Conservation (phyloP, 2,329 filamentous ascomycete species). For the Macrophomina pseudophaseolina region DNA sequence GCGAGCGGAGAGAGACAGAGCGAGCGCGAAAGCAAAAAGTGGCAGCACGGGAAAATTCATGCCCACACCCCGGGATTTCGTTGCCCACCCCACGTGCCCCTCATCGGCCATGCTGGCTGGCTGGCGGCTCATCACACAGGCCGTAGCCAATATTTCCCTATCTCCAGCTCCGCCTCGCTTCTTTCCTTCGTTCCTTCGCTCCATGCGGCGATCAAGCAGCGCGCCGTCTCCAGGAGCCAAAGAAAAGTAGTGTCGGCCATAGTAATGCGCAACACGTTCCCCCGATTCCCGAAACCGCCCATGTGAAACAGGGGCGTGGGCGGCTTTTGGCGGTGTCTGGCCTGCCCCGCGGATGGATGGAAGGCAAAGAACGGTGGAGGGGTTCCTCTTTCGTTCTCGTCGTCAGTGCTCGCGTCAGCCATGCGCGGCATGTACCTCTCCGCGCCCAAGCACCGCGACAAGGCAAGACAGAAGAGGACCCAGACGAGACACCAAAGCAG, state of each 20-base stretch:
- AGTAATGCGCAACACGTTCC: not conserved
- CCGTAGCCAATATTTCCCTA: not conserved
- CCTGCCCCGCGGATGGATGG: not conserved
- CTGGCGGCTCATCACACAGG: not conserved
- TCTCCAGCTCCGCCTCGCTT: not conserved
- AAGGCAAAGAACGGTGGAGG: not conserved
- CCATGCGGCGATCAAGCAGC: not conserved
- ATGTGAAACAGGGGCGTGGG: constrained; percentile 10
- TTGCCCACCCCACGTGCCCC: constrained; percentile 2
- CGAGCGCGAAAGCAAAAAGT: not conserved
- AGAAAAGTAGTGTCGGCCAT: not conserved
- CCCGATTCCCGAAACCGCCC: not conserved
- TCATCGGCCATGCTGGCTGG: not conserved
- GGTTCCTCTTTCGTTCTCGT: not conserved
- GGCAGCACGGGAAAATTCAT: not conserved
- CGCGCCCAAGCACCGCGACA: not conserved
- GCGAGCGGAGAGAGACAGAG: not conserved
- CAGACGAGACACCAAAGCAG: not conserved
- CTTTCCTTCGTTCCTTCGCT: not conserved
- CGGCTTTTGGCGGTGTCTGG: not conserved
- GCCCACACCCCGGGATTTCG: not conserved
- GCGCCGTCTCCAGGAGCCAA: not conserved
- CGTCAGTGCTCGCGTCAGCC: not conserved
- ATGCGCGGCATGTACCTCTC: not conserved
- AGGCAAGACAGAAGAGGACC: not conserved